Percentiles rank a stretch among this genome's conserved stretches.
Conservation (phyloP, 768 basidiomycete species). For the Termitomyces heimii region DNA sequence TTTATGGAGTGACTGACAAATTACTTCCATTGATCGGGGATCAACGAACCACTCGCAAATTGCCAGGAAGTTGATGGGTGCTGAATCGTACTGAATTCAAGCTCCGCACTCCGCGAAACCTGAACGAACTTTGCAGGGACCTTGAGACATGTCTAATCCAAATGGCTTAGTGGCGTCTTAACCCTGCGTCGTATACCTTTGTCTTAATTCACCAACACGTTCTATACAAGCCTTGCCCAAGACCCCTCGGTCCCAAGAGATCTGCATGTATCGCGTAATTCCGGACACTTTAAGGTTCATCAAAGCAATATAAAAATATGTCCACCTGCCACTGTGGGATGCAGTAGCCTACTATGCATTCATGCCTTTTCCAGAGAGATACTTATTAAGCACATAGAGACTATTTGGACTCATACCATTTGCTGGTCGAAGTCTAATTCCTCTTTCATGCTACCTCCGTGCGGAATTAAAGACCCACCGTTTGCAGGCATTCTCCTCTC, state of each 20-base stretch:
- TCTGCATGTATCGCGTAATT: not conserved
- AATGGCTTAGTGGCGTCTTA: constrained; percentile 32
- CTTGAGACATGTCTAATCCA: constrained; percentile 15
- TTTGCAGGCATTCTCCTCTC: not conserved
- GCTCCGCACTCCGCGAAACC: constrained; percentile 18
- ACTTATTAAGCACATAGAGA: not conserved
- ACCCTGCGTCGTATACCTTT: not conserved
- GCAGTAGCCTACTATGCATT: not conserved
- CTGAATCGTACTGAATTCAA: constrained; percentile 9
- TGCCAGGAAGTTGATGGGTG: constrained; percentile 18
- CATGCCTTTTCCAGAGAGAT: not conserved
- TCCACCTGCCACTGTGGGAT: not conserved
- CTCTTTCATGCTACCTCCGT: not conserved
- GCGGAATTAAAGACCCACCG: not conserved
- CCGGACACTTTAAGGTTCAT: not conserved
- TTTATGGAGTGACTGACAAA: constrained; percentile 25
- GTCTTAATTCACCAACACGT: not conserved
- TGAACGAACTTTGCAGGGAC: not conserved
- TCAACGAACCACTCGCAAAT: constrained; percentile 39
- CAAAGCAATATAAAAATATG: not conserved
- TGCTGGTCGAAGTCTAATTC: not conserved
- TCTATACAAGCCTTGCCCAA: not conserved
- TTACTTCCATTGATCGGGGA: constrained; percentile 56
- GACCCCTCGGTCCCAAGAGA: not conserved
- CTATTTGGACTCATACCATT: not conserved